Evolutionary conservation across 2,329 filamentous ascomycete genomes (phyloP), one percentile per base, ranked within the genome.

Genomic region (Ophiostoma quercus): DNA sequence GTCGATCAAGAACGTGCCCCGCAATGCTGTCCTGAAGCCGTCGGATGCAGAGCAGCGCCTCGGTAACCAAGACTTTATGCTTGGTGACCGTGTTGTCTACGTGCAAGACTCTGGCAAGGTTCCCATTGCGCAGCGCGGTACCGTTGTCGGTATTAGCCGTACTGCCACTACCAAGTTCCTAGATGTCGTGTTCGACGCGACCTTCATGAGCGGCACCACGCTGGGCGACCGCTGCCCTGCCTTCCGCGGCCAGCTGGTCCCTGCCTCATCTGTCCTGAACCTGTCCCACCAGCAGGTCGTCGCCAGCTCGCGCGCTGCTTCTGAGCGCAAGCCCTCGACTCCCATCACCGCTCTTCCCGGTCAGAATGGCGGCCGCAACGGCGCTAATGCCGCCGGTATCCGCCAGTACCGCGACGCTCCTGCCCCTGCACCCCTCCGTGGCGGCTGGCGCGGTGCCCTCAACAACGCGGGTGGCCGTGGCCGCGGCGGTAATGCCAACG

Each of bases 161-260:
- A 97, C 94, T 39, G 85, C 93, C 25, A 91, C 92, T 70, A 90
- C 90, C 34, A 87, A 92, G 66, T 84, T 97, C 71, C 84, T 99
- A 51, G 95, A 99, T 77, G 87, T 98, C 70, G 89, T 99, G 8
- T 99, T 97, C 80, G 96, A 99, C 78, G 87, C 88, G 14, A 91
- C 92, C 0, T 99, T 99, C 79, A 98, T 99, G 94, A 96, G 93
- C 76, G 95, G 95, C 73, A 97, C 94, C 1, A 95, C 92, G 0
- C 85, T 99, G 19, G 91, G 92, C 71, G 93, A 94, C 70, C 90
- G 95, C 71, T 97, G 94, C 77, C 92, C 93, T 34, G 89, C 92
- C 51, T 99, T 99, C 87, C 88, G 94, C 47, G 95, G 95, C 68
- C 94, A 95, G 78, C 97, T 95, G 0, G 93, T 99, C 3, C 88